These are phyloP conservation scores for Planoprotostelium fungivorum DNA, from an alignment of 78 protist species.

Conservation along the genomic window DNA sequence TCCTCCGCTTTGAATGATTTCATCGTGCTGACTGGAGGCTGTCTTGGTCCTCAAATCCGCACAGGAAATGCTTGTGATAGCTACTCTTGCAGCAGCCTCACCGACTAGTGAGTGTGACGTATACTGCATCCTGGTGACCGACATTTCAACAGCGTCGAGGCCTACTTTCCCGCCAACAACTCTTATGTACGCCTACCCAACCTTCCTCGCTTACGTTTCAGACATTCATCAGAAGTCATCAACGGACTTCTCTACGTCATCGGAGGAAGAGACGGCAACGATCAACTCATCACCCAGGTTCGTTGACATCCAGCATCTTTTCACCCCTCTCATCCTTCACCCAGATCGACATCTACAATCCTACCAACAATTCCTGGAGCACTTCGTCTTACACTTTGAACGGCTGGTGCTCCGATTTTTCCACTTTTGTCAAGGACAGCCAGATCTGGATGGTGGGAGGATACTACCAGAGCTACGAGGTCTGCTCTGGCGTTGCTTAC, in stretches of 20 bases:
- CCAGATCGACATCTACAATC: neutral
- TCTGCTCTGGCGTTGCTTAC: neutral
- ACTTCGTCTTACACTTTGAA: neutral
- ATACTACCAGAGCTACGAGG: neutral
- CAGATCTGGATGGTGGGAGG: neutral
- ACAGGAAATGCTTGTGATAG: too few relatives aligned
- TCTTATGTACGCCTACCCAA: neutral
- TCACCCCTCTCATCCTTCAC: too few relatives aligned
- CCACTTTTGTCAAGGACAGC: neutral
- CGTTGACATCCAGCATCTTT: neutral
- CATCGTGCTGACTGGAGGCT: neutral
- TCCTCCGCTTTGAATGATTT: neutral
- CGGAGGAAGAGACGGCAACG: neutral
- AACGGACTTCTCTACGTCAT: neutral
- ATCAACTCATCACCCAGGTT: neutral
- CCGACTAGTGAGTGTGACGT: neutral
- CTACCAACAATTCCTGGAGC: neutral
- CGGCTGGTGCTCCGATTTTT: neutral
- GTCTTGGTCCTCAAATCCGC: neutral
- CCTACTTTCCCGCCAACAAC: neutral
- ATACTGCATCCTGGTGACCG: neutral
- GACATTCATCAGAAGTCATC: neutral
- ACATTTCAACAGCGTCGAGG: neutral
- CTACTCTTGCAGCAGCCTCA: neutral
- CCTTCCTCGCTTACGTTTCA: neutral